Conservation (phyloP, 768 basidiomycete genomes). For the Gyrodon lividus region DNA sequence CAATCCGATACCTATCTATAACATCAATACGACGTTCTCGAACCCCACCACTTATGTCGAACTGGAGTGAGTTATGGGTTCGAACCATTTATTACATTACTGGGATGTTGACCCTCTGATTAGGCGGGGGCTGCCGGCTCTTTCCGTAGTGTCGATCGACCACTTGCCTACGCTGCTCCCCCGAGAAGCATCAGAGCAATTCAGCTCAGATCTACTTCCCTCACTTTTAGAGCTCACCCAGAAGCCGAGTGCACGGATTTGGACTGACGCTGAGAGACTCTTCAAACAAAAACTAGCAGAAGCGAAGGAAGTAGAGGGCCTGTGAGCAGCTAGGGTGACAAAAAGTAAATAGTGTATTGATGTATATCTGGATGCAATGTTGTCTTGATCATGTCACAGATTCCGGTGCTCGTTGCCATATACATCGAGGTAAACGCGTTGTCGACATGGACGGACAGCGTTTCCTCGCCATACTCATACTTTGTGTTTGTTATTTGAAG, state of each 20-base stretch:
- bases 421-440: background rate
- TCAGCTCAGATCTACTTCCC: slow-evolving; percentile 83
- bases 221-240: slow-evolving; percentile 77
- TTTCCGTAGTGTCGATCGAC: slow-evolving; percentile 93
- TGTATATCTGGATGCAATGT: too few species aligned
- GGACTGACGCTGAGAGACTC: slow-evolving; percentile 84
- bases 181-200: slow-evolving; percentile 95
- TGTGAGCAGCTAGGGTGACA: background rate
- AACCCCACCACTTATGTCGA: slow-evolving; percentile 88
- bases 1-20: slow-evolving; percentile 97
- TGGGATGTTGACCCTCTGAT: slow-evolving; percentile 8
- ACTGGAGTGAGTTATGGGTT: slow-evolving; percentile 57
- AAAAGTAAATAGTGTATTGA: too few species aligned
- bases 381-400: background rate
- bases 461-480: background rate
- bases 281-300: slow-evolving; percentile 68
- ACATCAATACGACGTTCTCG: slow-evolving; percentile 89
- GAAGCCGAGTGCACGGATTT: slow-evolving; percentile 67
- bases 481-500: background rate
- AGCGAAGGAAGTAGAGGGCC: slow-evolving; percentile 33
- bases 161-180: slow-evolving; percentile 95
- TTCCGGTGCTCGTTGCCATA: background rate
- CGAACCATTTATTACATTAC: background rate
- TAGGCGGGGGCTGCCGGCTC: slow-evolving; percentile 61
- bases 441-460: background rate